Base-by-base conservation (phyloP, 495 filamentous ascomycete species). In the Penicillium turbatum region DNA sequence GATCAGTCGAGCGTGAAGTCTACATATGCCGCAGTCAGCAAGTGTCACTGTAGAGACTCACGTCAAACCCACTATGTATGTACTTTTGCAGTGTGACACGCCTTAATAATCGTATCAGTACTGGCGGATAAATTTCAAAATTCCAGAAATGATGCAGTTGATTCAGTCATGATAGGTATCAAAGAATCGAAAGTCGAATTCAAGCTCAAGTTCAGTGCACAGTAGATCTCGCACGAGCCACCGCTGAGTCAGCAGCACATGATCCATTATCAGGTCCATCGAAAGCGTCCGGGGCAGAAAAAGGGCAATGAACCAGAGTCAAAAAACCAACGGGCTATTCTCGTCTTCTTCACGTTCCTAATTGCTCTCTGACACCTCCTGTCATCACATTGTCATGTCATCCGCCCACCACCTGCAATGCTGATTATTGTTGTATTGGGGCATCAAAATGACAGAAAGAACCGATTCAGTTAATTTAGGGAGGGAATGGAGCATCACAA, bases 211-310 rank as follows among this genome's bases (percentile, higher is more conserved):
- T 24, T 24, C 21, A 24, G 21, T 24, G 21, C n/a, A n/a, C n/a
- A 24, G 21, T 24, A n/a, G n/a, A n/a, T n/a, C n/a, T n/a, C n/a
- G 41, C 47, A 49, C 43, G 51, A 50, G 46, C 53, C 47, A 55
- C 46, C 6, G 47, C 46, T 72, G 64, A 74, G 52, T 72, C 63
- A 74, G 48, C 69, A 21, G 68, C 71, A 72, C 69, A 70, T 73
- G 69, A 72, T 67, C 21, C 21, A 24, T 24, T 24, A 68, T 67
- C 65, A 66, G 64, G 58, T 60, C 61, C 47, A 50, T 53, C 56
- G 37, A 60, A 65, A 66, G 61, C 60, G 56, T 62, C 59, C 51
- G 63, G 53, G 58, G 54, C 61, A 64, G 51, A 58, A 62, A n/a
- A 69, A 63, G 55, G 57, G 60, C 64, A 63, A 63, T 62, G 71